Conservation (phyloP, 495 filamentous ascomycete species). For the Lasiosphaeria hispida region DNA sequence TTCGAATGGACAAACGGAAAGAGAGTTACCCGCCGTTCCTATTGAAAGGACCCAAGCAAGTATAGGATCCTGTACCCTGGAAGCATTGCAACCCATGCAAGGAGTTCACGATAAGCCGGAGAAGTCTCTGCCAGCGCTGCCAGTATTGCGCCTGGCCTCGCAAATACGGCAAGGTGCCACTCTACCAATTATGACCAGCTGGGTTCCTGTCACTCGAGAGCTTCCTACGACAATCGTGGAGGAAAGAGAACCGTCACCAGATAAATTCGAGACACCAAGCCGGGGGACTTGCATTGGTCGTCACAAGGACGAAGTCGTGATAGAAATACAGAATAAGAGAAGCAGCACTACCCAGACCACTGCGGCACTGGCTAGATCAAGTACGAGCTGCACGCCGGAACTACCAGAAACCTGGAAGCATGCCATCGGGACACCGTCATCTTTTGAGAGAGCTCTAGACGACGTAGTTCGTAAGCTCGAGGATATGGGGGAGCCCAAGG, state of each 20-base stretch:
- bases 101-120: not conserved
- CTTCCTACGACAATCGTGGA: conserved; percentile 29
- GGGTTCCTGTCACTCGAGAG: conserved; percentile 6
- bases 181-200: conserved; percentile 10
- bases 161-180: conserved; percentile 12
- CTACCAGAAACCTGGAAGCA: conserved; percentile 35
- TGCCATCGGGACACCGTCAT: conserved; percentile 31
- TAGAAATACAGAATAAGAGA: not conserved
- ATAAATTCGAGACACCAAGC: not conserved
- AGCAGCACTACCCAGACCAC: not conserved
- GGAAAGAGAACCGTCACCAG: conserved; percentile 29
- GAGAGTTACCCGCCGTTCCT: too few species aligned
- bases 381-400: conserved; percentile 17
- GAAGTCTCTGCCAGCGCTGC: conserved; percentile 15
- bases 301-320: not conserved
- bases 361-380: conserved; percentile 4
- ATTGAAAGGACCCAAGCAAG: too few species aligned
- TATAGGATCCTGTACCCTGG: not conserved
- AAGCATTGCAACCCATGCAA: not conserved
- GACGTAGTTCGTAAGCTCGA: conserved; percentile 36
- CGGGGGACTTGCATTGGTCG: not conserved
- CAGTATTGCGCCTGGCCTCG: conserved; percentile 6
- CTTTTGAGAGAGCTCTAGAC: conserved; percentile 37
- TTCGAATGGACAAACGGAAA: too few species aligned
- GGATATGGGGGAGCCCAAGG: conserved; percentile 26